These are phyloP conservation scores for Penicillium sp. DNA, from an alignment of 2,329 filamentous ascomycete genomes.

Conservation along the genomic window DNA sequence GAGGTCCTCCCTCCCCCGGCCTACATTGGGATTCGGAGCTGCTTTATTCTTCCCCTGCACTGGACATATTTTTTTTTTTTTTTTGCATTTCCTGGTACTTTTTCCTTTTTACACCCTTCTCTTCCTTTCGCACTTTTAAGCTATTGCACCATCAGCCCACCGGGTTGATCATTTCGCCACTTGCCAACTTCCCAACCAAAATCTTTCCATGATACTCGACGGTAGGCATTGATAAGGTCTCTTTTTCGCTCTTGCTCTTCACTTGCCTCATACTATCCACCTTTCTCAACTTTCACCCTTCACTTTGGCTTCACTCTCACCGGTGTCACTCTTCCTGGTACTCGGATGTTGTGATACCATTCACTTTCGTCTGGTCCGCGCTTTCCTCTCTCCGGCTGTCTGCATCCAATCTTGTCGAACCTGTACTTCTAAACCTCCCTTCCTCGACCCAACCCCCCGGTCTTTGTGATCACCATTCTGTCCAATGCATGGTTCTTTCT, in stretches of 20 bases:
- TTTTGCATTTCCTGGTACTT: conserved; percentile 5
- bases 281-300: conserved; percentile 10
- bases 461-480: conserved; percentile 8
- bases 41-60: not conserved
- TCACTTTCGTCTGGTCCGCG: conserved; percentile 11
- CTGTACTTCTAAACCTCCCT: conserved; percentile 7
- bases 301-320: conserved; percentile 9
- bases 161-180: conserved; percentile 8
- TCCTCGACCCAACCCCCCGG: not conserved
- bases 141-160: conserved; percentile 8
- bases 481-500: conserved; percentile 16
- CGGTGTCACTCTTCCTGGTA: conserved; percentile 12
- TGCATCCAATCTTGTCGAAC: conserved; percentile 18
- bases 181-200: not conserved
- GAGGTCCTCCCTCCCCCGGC: conserved; percentile 2
- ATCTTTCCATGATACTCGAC: conserved; percentile 2
- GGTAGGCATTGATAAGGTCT: conserved; percentile 14
- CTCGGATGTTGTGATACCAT: conserved; percentile 21
- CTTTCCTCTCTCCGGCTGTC: conserved; percentile 15
- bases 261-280: not conserved
- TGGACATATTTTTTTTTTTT: conserved; percentile 2
- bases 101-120: conserved; percentile 8
- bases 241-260: conserved; percentile 5
- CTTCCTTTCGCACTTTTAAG: conserved; percentile 2
- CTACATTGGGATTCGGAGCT: not conserved